A percentile compares a stretch with the other conserved stretches of the same genome.
Conservation (phyloP, 768 basidiomycete species). For the Hygrocybe coccinea region DNA sequence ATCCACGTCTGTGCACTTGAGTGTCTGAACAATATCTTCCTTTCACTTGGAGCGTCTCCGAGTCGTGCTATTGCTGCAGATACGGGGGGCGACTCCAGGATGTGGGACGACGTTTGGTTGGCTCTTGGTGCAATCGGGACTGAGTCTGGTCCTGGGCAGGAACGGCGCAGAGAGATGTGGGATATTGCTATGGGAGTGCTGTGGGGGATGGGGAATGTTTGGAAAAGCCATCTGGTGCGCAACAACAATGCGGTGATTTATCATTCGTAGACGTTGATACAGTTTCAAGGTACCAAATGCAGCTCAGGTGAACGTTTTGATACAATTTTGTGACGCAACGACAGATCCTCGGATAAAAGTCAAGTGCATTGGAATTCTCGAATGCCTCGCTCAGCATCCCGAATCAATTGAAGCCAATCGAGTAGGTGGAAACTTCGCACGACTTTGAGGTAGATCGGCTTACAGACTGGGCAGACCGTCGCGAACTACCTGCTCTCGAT, state of each 20-base stretch:
- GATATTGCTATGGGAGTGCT: conserved; percentile 74
- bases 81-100: conserved; percentile 40
- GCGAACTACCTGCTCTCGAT: conserved; percentile 62
- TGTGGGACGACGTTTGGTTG: conserved; percentile 68
- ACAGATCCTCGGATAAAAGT: conserved; percentile 55
- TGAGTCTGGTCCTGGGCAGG: conserved; percentile 57
- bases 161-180: conserved; percentile 71
- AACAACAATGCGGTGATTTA: conserved; percentile 2
- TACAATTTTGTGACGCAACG: conserved; percentile 57
- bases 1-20: conserved; percentile 84
- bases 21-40: conserved; percentile 84
- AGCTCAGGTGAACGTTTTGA: conserved; percentile 59
- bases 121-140: conserved; percentile 57
- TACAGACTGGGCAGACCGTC: conserved; percentile 43
- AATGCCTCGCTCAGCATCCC: conserved; percentile 72
- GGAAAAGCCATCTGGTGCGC: conserved; percentile 62
- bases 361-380: conserved; percentile 80
- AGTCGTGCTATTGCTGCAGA: conserved; percentile 42
- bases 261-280: background rate
- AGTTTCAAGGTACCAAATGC: conserved; percentile 47
- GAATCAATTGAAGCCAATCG: conserved; percentile 61
- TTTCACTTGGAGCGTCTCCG: conserved; percentile 57
- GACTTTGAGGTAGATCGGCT: background rate
- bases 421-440: conserved; percentile 30
- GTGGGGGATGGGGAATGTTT: conserved; percentile 81